A percentile compares a stretch with the other conserved stretches of the same genome.
phyloP scores from a whole-genome alignment of 2,329 filamentous ascomycete species.

The Colletotrichum acutatum region DNA sequence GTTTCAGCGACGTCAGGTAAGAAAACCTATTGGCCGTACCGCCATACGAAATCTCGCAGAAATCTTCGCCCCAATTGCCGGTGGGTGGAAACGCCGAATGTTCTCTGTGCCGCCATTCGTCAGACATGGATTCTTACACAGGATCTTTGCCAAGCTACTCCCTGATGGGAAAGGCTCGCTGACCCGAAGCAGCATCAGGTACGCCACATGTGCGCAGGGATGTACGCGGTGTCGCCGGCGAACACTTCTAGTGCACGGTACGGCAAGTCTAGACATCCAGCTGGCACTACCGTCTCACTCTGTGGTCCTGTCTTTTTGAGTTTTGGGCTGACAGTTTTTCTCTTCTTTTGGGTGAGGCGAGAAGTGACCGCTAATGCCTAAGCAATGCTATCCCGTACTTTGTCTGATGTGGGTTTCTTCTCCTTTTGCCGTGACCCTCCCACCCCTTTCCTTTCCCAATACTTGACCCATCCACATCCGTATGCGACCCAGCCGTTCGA shows the following conservation, averaged over 20 bases:
- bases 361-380: neutral
- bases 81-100: slow-evolving; percentile 22
- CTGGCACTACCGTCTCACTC: neutral
- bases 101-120: slow-evolving; percentile 21
- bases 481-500: slow-evolving; percentile 1
- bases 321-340: neutral
- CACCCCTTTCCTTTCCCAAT: neutral
- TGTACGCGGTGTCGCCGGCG: slow-evolving; percentile 21
- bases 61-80: slow-evolving; percentile 27
- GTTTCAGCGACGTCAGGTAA: slow-evolving; percentile 22
- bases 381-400: neutral
- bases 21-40: slow-evolving; percentile 13
- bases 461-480: neutral
- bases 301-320: neutral
- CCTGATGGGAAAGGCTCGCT: neutral
- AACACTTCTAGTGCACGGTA: neutral
- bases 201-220: slow-evolving; percentile 32
- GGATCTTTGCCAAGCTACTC: neutral
- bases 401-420: neutral
- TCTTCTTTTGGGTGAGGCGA: neutral
- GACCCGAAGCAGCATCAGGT: slow-evolving; percentile 5
- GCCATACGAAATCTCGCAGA: slow-evolving; percentile 25
- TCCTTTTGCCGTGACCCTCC: neutral
- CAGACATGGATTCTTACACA: neutral
- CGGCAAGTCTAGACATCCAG: slow-evolving; percentile 9